Conservation (phyloP, 768 basidiomycete species). For the Saitozyma podzolica region DNA sequence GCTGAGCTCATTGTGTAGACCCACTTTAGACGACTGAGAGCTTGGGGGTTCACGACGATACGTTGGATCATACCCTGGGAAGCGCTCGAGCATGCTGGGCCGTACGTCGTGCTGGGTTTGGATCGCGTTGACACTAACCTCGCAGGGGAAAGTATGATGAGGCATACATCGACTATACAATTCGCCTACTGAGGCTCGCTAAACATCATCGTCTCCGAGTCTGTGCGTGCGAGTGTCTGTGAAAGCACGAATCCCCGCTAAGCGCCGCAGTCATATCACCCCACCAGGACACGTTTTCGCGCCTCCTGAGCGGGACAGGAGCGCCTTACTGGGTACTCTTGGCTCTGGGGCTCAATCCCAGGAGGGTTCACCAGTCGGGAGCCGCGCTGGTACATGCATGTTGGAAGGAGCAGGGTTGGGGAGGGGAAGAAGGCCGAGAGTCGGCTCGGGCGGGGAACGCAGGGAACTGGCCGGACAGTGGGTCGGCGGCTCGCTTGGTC, state of each 20-base stretch:
- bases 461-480: slow-evolving; percentile 41
- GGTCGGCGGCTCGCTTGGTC: neutral
- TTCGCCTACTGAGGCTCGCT: slow-evolving; percentile 82
- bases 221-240: slow-evolving; percentile 21
- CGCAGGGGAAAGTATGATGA: slow-evolving; percentile 82
- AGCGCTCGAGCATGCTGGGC: slow-evolving; percentile 85
- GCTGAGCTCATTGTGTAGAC: slow-evolving; percentile 60
- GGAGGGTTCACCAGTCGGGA: slow-evolving; percentile 48
- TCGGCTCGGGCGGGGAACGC: slow-evolving; percentile 19
- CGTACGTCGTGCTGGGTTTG: slow-evolving; percentile 63
- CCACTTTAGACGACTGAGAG: slow-evolving; percentile 77
- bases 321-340: slow-evolving; percentile 91
- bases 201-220: slow-evolving; percentile 85
- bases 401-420: slow-evolving; percentile 25
- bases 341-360: slow-evolving; percentile 83
- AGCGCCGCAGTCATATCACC: slow-evolving; percentile 76
- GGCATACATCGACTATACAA: slow-evolving; percentile 87
- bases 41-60: slow-evolving; percentile 92
- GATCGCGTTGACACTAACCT: neutral
- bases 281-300: slow-evolving; percentile 97
- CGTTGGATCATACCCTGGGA: slow-evolving; percentile 91
- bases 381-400: slow-evolving; percentile 31
- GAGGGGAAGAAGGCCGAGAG: slow-evolving; percentile 31
- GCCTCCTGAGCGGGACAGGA: slow-evolving; percentile 90
- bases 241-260: neutral